phyloP scores from a whole-genome alignment of 2,329 filamentous ascomycete genomes.

The Exophiala oligosperma region DNA sequence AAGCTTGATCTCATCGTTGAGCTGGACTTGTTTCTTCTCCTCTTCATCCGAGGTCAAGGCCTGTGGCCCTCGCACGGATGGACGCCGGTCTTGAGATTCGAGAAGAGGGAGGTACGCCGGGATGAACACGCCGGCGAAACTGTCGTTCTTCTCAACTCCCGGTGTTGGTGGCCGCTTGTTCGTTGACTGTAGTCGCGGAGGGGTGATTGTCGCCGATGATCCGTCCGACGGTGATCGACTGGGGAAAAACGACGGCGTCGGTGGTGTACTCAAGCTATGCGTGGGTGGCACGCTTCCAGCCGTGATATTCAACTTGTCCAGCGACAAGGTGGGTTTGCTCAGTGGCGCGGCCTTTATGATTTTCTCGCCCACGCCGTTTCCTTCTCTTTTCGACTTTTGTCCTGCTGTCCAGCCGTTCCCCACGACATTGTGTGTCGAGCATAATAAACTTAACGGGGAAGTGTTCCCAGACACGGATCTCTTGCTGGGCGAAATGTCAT shows the following conservation, averaged over 20 bases:
- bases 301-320: slow-evolving; percentile 25
- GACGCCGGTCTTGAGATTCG: slow-evolving; percentile 18
- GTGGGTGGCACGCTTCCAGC: slow-evolving; percentile 21
- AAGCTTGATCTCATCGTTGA: slow-evolving; percentile 13
- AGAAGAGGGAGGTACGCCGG: slow-evolving; percentile 27
- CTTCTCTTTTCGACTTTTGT: slow-evolving; percentile 12
- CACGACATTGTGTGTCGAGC: slow-evolving; percentile 13
- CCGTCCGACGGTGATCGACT: neutral
- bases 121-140: slow-evolving; percentile 27
- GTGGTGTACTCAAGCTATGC: slow-evolving; percentile 19
- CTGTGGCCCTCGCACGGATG: slow-evolving; percentile 6
- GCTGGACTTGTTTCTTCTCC: slow-evolving; percentile 13
- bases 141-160: slow-evolving; percentile 13
- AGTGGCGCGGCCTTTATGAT: slow-evolving; percentile 15
- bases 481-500: slow-evolving; percentile 5
- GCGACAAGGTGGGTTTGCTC: slow-evolving; percentile 25
- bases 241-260: slow-evolving; percentile 11
- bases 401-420: slow-evolving; percentile 7
- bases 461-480: slow-evolving; percentile 2
- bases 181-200: slow-evolving; percentile 3
- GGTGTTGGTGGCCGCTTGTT: slow-evolving; percentile 16
- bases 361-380: slow-evolving; percentile 11
- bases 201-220: slow-evolving; percentile 3
- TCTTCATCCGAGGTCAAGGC: slow-evolving; percentile 8
- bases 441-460: slow-evolving; percentile 14